Percentiles rank a stretch among this genome's conserved stretches.
Evolutionary conservation across 2,329 filamentous ascomycete genomes (phyloP).

Genomic region (Akanthomyces muscarius): DNA sequence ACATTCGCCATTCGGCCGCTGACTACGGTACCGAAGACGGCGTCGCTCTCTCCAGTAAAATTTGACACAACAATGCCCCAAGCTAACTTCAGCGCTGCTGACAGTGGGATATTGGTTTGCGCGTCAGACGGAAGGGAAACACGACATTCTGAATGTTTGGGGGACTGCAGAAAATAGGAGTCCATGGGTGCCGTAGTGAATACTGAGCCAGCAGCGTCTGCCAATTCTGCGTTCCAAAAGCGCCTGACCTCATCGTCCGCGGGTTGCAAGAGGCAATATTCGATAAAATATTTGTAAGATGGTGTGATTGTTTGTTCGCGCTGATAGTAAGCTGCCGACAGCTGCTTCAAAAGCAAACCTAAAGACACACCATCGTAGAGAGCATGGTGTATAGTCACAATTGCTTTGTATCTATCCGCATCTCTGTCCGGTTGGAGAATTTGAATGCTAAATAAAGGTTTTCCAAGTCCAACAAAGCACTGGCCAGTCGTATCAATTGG

Average conservation of each 20-base stretch:
- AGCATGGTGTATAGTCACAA: slow-evolving; percentile 35
- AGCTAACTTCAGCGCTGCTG: slow-evolving; percentile 24
- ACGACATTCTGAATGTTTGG: not conserved
- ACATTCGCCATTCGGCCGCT: slow-evolving; percentile 19
- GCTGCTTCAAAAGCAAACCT: slow-evolving; percentile 27
- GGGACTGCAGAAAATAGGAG: slow-evolving; percentile 23
- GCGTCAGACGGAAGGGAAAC: slow-evolving; percentile 21
- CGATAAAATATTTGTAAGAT: slow-evolving; percentile 16
- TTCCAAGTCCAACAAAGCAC: not conserved
- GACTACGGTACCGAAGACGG: slow-evolving; percentile 17
- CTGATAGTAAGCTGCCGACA: slow-evolving; percentile 23
- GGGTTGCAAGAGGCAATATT: slow-evolving; percentile 14
- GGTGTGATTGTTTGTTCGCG: not conserved
- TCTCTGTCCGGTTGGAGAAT: slow-evolving; percentile 9
- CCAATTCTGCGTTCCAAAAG: slow-evolving; percentile 4
- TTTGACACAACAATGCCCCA: slow-evolving; percentile 17
- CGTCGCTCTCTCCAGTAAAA: slow-evolving; percentile 12
- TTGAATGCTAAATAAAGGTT: not conserved
- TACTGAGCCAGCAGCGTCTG: slow-evolving; percentile 35
- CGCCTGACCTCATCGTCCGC: slow-evolving; percentile 28
- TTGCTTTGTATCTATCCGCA: slow-evolving; percentile 14
- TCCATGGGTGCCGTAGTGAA: slow-evolving; percentile 31
- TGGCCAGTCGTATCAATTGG: not conserved
- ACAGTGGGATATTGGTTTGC: slow-evolving; percentile 35
- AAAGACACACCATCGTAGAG: slow-evolving; percentile 36